Percentiles rank a stretch among this genome's conserved stretches.
phyloP scores from a whole-genome alignment of 2,329 filamentous ascomycete genomes.

The Paecilomyces dactylethromorphus region DNA sequence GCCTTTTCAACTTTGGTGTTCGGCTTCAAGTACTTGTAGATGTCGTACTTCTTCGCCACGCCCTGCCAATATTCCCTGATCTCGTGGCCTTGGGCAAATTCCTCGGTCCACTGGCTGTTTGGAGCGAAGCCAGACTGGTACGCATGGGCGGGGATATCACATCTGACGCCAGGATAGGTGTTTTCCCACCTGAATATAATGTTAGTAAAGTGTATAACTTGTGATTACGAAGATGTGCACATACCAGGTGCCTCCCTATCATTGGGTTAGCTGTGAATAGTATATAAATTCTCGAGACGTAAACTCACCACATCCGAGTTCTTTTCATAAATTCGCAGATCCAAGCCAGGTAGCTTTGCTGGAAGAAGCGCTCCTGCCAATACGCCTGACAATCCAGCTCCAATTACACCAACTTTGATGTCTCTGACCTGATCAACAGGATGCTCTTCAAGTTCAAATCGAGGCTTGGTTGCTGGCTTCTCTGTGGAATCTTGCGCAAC shows the following conservation, averaged over 20 bases:
- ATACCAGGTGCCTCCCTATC: constrained; percentile 41
- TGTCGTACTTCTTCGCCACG: constrained; percentile 56
- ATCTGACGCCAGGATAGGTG: constrained; percentile 58
- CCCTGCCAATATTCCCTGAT: constrained; percentile 62
- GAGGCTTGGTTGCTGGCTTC: constrained; percentile 4
- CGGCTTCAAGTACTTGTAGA: constrained; percentile 54
- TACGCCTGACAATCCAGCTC: constrained; percentile 58
- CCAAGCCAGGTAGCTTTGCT: constrained; percentile 60
- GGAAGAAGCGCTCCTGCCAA: constrained; percentile 61
- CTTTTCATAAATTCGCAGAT: constrained; percentile 63
- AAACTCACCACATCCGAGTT: constrained; percentile 57
- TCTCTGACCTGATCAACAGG: constrained; percentile 44
- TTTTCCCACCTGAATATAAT: constrained; percentile 31
- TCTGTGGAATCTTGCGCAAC: neutral
- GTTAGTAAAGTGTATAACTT: neutral
- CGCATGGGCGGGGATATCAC: constrained; percentile 63
- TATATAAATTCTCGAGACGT: constrained; percentile 36
- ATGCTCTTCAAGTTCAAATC: constrained; percentile 36
- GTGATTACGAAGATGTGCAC: neutral
- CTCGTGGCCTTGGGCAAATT: constrained; percentile 61
- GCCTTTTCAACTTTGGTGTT: constrained; percentile 50
- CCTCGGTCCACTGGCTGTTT: constrained; percentile 62
- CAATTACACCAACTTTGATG: constrained; percentile 55
- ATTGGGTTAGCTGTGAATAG: constrained; percentile 18
- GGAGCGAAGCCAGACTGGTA: constrained; percentile 64